Conservation (phyloP, 2,329 filamentous ascomycete species). For the Mycosphaerella arachidis region DNA sequence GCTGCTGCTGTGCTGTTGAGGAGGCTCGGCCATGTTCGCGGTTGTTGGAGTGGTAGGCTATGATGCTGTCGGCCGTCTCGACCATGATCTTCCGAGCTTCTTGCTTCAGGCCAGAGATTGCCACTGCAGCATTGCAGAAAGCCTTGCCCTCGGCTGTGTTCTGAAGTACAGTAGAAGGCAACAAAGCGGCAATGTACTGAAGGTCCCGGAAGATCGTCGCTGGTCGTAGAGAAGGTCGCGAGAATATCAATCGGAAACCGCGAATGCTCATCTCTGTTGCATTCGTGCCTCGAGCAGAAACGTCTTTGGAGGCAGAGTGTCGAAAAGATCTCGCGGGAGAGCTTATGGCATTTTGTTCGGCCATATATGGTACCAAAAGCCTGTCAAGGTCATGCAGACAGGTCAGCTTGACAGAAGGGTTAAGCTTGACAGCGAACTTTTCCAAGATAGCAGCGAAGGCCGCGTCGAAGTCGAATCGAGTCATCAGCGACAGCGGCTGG, state of each 20-base stretch:
- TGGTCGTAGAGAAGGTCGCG: slow-evolving; percentile 42
- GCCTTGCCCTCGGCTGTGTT: slow-evolving; percentile 61
- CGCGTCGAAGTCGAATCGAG: slow-evolving; percentile 55
- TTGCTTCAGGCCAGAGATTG: slow-evolving; percentile 81
- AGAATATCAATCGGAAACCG: slow-evolving; percentile 38
- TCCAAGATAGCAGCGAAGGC: slow-evolving; percentile 75
- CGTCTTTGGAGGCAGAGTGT: neutral
- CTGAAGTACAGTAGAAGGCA: slow-evolving; percentile 54
- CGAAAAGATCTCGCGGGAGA: slow-evolving; percentile 5
- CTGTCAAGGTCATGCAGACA: slow-evolving; percentile 78
- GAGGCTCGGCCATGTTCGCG: slow-evolving; percentile 40
- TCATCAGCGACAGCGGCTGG: slow-evolving; percentile 1
- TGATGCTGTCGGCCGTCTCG: slow-evolving; percentile 66
- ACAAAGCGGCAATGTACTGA: slow-evolving; percentile 57
- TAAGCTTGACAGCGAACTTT: slow-evolving; percentile 84
- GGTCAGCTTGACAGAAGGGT: slow-evolving; percentile 79
- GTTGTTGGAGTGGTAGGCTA: slow-evolving; percentile 64
- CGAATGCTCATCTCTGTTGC: slow-evolving; percentile 14
- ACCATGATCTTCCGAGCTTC: slow-evolving; percentile 82
- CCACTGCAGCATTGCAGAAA: slow-evolving; percentile 85
- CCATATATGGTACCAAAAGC: slow-evolving; percentile 42
- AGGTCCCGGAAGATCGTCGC: slow-evolving; percentile 47
- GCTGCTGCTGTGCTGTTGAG: slow-evolving; percentile 32
- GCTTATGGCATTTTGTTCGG: slow-evolving; percentile 5
- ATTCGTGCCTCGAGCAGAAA: neutral